Evolutionary conservation across 169 alveolate genomes (phyloP), one percentile per base, ranked within the genome.

Genomic region (Theileria parva): DNA sequence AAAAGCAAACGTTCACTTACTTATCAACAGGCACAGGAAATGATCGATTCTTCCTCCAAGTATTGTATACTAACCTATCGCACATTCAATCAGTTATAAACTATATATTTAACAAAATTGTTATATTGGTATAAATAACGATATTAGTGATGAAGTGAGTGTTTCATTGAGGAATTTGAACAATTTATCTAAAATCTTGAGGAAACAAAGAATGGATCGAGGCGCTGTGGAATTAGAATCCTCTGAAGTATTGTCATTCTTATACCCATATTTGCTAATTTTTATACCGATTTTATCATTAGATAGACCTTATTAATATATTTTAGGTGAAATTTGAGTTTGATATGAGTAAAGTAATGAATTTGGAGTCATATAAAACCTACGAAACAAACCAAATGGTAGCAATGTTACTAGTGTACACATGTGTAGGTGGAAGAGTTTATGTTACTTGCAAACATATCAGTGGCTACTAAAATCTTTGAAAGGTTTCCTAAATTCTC

Each of bases 371-470:
- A 28, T 93, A 93, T 66, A 70, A 80, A 0, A 50, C 81, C 0
- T 93, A 89, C 53, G 96, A 92, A 28, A 93, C 97, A 57, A 90
- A 90, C 74, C 74, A 84, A 28, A 81, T 90, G 90, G 86, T 83
- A 67, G 8, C 67, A 60, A 28, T 27, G 12, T 25, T 27, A 12
- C 12, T 34, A 32, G 0, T 28, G 2, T 72, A 15, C 0, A 39
- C 48, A 67, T 72, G 19, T 61, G 1, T 72, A 72, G 89, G 97
- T 97, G 64, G 99, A 98, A 89, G 99, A 98, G 88, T 97, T 98
- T 89, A 98, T 98, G 99, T 93, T 98, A 74, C 86, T 98, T 77
- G 99, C 99, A 4, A 98, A 98, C 88, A 91, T 95, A 44, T 90
- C 99, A 19, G 99, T 98, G 28, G 99, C 99, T 7, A 92, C 86